Conservation (phyloP, 1,284 basidiomycete genomes). For the Heterobasidion irregulare region DNA sequence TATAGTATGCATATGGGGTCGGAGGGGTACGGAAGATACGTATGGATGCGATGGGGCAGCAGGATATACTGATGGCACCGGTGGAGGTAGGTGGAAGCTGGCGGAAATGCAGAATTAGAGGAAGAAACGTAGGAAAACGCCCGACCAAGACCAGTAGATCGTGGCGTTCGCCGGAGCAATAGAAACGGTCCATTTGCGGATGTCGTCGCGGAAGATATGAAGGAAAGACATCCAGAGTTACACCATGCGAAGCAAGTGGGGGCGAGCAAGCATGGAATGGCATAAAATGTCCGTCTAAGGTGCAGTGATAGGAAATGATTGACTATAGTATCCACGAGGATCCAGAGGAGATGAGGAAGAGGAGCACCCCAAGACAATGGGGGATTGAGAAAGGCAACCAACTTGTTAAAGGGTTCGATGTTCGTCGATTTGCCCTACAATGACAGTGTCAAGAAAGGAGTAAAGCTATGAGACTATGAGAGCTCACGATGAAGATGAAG, state of each 20-base stretch:
- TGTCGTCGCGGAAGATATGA: neutral
- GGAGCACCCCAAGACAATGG: neutral
- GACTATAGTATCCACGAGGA: neutral
- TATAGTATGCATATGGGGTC: neutral
- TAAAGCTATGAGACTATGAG: neutral
- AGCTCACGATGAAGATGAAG: constrained; percentile 18
- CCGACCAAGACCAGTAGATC: neutral
- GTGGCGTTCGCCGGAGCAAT: neutral
- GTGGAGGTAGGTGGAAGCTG: too few species aligned
- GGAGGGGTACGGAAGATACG: neutral
- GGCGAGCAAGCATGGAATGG: neutral
- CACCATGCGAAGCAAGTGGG: neutral
- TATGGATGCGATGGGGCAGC: neutral
- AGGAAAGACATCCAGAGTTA: neutral
- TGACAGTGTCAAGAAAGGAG: neutral
- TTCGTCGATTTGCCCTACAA: neutral
- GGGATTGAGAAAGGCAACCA: neutral
- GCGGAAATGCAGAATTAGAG: too few species aligned
- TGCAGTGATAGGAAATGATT: neutral
- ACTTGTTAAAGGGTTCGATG: neutral
- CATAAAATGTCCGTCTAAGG: constrained; percentile 2
- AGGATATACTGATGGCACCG: too few species aligned
- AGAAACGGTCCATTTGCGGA: neutral
- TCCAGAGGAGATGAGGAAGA: neutral
- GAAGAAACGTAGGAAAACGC: too few species aligned